Conservation (phyloP, 192 early-diverging fungal genomes). For the Chytriomyces sp. region DNA sequence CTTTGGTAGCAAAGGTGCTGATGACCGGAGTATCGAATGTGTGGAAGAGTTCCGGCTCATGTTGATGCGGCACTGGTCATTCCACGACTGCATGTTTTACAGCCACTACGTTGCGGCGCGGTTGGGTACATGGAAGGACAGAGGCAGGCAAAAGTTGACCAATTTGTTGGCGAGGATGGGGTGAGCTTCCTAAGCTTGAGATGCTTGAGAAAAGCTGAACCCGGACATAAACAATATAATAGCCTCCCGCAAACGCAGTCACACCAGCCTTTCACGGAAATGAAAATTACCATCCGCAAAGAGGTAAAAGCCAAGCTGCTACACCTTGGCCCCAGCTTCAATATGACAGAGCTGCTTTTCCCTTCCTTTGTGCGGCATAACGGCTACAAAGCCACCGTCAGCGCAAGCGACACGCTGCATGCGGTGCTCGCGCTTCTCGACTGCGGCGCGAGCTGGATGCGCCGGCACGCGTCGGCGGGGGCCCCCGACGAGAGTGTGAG, state of each 20-base stretch:
- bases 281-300: slow-evolving; percentile 56
- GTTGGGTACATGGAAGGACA: slow-evolving; percentile 86
- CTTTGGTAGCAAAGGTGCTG: slow-evolving; percentile 36
- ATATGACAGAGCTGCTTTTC: slow-evolving; percentile 74
- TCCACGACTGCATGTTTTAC: slow-evolving; percentile 85
- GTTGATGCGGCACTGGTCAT: slow-evolving; percentile 90
- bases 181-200: slow-evolving; percentile 37
- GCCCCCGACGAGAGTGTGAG: slow-evolving; percentile 19
- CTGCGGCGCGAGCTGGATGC: slow-evolving; percentile 52
- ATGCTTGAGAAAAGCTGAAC: slow-evolving; percentile 6
- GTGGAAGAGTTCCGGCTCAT: slow-evolving; percentile 83
- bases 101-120: slow-evolving; percentile 85
- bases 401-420: slow-evolving; percentile 82
- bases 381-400: slow-evolving; percentile 65
- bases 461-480: slow-evolving; percentile 38
- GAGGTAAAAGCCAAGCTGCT: slow-evolving; percentile 66
- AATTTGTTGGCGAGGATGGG: slow-evolving; percentile 91
- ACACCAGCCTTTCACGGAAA: slow-evolving; percentile 73
- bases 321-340: slow-evolving; percentile 71
- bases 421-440: slow-evolving; percentile 75
- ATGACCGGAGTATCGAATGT: slow-evolving; percentile 60
- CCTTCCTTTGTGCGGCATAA: slow-evolving; percentile 78
- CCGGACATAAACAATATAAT: not conserved
- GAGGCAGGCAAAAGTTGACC: slow-evolving; percentile 75
- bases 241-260: slow-evolving; percentile 82